A percentile compares a stretch with the other conserved stretches of the same genome.
Conservation (phyloP, 1,284 basidiomycete species). For the Bondarzewia mesenterica region DNA sequence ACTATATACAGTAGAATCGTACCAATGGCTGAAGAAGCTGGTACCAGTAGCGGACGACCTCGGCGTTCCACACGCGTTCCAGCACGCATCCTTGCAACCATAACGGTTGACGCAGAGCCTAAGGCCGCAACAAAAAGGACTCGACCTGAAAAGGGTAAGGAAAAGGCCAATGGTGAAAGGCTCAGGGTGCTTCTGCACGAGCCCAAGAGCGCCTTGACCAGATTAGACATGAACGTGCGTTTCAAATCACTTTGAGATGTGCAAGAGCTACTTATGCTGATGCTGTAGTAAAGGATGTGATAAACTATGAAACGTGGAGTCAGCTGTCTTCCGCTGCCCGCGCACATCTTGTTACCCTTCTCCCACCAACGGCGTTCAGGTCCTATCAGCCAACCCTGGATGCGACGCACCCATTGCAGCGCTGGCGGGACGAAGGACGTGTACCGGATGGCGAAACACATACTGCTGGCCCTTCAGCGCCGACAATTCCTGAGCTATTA, state of each 20-base stretch:
- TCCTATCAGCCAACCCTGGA: constrained; percentile 28
- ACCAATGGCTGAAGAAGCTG: too few relatives aligned
- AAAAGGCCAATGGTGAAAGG: constrained; percentile 11
- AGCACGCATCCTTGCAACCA: background rate
- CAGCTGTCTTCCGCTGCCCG: constrained; percentile 39
- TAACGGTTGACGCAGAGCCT: background rate
- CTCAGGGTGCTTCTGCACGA: constrained; percentile 32
- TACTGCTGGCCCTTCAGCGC: too few relatives aligned
- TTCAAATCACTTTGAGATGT: background rate
- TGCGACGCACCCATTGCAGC: constrained; percentile 28
- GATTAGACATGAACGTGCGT: constrained; percentile 45
- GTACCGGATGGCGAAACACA: too few relatives aligned
- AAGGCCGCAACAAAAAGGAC: too few relatives aligned
- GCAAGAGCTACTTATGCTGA: too few relatives aligned
- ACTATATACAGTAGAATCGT: too few relatives aligned
- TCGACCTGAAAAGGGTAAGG: background rate
- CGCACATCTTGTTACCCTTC: constrained; percentile 28
- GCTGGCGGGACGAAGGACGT: background rate
- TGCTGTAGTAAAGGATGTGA: constrained; percentile 42
- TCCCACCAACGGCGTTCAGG: constrained; percentile 44
- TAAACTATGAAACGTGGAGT: constrained; percentile 42
- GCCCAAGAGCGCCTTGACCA: constrained; percentile 42
- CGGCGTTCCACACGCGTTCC: background rate
- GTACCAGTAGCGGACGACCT: background rate
- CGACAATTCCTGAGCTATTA: too few relatives aligned